phyloP scores from a whole-genome alignment of 2,329 filamentous ascomycete species.

The Ophiostoma piceae region DNA sequence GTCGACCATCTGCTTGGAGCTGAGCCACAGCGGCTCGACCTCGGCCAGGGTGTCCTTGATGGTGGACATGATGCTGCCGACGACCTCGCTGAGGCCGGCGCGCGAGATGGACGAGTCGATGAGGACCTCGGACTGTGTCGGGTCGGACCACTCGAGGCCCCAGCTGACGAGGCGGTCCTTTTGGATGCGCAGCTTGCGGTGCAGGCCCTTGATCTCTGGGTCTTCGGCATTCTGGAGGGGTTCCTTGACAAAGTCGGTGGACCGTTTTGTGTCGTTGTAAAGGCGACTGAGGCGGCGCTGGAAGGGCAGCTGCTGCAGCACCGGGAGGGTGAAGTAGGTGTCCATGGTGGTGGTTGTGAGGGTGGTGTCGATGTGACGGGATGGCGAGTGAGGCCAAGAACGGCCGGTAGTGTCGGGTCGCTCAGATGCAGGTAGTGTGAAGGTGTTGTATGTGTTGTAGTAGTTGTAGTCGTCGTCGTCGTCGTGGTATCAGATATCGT shows the following conservation, averaged over 20 bases:
- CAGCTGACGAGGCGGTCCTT: conserved; percentile 73
- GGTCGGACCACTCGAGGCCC: conserved; percentile 77
- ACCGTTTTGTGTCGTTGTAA: conserved; percentile 77
- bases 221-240: conserved; percentile 58
- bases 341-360: conserved; percentile 40
- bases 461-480: background rate
- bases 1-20: conserved; percentile 45
- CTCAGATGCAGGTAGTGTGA: background rate
- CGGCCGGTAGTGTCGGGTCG: background rate
- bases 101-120: conserved; percentile 68
- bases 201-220: conserved; percentile 65
- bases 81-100: conserved; percentile 69
- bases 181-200: conserved; percentile 73
- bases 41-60: conserved; percentile 76
- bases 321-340: conserved; percentile 46
- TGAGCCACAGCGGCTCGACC: conserved; percentile 65
- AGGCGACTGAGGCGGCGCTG: conserved; percentile 63
- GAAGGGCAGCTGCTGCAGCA: conserved; percentile 50
- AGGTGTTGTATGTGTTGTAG: background rate
- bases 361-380: background rate
- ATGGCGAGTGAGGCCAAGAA: background rate
- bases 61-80: conserved; percentile 71
- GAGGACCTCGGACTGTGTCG: conserved; percentile 54
- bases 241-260: conserved; percentile 65
- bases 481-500: background rate